Conservation (phyloP, 331 rosid genomes). For the Rhamnella rubrinervis region DNA sequence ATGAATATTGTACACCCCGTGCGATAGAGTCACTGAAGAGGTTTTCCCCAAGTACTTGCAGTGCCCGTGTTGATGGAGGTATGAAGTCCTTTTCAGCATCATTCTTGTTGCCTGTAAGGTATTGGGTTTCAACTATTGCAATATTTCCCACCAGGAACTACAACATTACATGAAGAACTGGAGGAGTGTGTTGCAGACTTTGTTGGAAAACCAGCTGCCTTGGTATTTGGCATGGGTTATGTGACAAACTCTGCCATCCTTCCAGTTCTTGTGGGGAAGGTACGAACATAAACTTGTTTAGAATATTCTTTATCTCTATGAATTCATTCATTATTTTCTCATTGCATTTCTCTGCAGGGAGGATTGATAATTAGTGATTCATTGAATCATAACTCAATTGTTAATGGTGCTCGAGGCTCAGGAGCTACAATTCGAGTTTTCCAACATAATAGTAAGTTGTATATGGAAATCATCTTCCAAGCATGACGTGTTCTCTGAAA, state of each 20-base stretch:
- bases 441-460: conserved; percentile 61
- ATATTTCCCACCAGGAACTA: conserved; percentile 49
- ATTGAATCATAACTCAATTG: conserved; percentile 23
- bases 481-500: background rate
- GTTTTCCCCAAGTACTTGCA: conserved; percentile 78
- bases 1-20: conserved; percentile 81
- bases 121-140: background rate
- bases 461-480: background rate
- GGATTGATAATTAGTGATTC: conserved; percentile 27
- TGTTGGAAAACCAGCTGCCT: conserved; percentile 72
- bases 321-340: background rate
- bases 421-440: conserved; percentile 73
- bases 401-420: conserved; percentile 69
- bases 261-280: conserved; percentile 80
- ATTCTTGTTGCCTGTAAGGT: background rate
- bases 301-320: background rate
- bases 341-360: conserved; percentile 4
- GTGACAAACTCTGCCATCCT: conserved; percentile 79
- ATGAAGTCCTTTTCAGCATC: conserved; percentile 16
- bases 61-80: conserved; percentile 80
- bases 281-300: conserved; percentile 14
- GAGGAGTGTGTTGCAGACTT: conserved; percentile 63
- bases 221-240: conserved; percentile 83
- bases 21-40: conserved; percentile 56
- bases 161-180: conserved; percentile 52